Conservation (phyloP, 2,329 filamentous ascomycete species). For the Claviceps spartinae region DNA sequence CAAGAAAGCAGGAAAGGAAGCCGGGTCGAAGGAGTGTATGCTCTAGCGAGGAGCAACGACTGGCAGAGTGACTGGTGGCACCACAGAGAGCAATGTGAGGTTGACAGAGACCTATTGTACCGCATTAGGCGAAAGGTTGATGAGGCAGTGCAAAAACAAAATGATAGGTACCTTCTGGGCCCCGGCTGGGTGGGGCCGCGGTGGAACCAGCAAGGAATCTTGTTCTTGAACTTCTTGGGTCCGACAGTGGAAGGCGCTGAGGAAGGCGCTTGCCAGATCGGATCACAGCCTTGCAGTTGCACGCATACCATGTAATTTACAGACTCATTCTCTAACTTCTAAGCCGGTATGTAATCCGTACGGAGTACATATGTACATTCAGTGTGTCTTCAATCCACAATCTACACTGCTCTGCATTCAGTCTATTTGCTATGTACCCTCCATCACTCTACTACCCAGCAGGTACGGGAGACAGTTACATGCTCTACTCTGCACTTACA, state of each 20-base stretch:
- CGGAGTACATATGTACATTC: too few relatives aligned
- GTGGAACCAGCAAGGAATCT: neutral
- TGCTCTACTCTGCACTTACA: too few relatives aligned
- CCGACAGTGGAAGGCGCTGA: neutral
- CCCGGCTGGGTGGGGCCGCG: neutral
- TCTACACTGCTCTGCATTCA: too few relatives aligned
- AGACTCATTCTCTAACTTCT: too few relatives aligned
- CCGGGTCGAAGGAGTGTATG: neutral
- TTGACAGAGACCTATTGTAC: neutral
- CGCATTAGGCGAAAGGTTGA: neutral
- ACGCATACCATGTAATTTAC: too few relatives aligned
- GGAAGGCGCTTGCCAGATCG: neutral
- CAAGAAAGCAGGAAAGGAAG: neutral
- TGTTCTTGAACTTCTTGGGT: neutral
- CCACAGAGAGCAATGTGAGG: neutral
- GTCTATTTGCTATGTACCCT: too few relatives aligned
- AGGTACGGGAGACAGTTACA: too few relatives aligned
- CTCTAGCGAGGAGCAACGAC: neutral
- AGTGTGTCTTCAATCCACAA: too few relatives aligned
- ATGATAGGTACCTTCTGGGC: neutral
- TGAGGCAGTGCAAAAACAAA: constrained; percentile 6
- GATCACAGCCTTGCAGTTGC: too few relatives aligned
- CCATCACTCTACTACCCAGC: too few relatives aligned
- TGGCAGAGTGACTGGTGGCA: neutral
- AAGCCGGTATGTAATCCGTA: too few relatives aligned